phyloP scores from a whole-genome alignment of 2,329 filamentous ascomycete genomes.

The Epichloe festucae region DNA sequence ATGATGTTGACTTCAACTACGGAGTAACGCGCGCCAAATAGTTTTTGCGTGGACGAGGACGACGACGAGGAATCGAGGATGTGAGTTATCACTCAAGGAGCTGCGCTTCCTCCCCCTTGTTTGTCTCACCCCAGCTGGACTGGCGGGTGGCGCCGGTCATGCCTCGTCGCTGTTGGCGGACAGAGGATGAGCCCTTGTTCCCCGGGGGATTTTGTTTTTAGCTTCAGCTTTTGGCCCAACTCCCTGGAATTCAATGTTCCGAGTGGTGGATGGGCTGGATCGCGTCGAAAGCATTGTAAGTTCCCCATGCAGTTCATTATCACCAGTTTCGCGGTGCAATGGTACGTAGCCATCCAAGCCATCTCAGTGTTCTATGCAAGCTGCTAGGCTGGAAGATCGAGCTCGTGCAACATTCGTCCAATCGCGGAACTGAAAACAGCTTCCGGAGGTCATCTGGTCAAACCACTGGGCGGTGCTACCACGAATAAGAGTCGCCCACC shows the following conservation, averaged over 20 bases:
- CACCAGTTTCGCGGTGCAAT: neutral
- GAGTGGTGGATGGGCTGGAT: neutral
- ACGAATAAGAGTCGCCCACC: constrained; percentile 2
- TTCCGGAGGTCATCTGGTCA: constrained; percentile 5
- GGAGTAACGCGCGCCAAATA: no score
- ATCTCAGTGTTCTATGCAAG: neutral
- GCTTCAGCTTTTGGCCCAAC: neutral
- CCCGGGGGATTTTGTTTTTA: constrained; percentile 1
- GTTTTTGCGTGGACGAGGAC: no score
- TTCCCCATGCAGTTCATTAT: neutral
- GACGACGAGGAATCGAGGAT: no score
- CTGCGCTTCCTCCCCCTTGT: neutral
- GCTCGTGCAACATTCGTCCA: neutral
- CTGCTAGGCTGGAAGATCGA: no score
- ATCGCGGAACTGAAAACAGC: constrained; percentile 1
- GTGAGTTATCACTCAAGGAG: no score
- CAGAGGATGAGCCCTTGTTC: constrained; percentile 2
- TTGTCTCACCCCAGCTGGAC: neutral
- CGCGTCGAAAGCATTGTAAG: neutral
- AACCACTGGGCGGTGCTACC: neutral
- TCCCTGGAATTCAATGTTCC: constrained; percentile 2
- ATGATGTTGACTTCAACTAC: no score
- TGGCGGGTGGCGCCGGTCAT: constrained; percentile 4
- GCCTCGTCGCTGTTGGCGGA: constrained; percentile 3
- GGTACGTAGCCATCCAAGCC: neutral